phyloP scores from a whole-genome alignment of 2,329 filamentous ascomycete species.

The Coniella vitis region DNA sequence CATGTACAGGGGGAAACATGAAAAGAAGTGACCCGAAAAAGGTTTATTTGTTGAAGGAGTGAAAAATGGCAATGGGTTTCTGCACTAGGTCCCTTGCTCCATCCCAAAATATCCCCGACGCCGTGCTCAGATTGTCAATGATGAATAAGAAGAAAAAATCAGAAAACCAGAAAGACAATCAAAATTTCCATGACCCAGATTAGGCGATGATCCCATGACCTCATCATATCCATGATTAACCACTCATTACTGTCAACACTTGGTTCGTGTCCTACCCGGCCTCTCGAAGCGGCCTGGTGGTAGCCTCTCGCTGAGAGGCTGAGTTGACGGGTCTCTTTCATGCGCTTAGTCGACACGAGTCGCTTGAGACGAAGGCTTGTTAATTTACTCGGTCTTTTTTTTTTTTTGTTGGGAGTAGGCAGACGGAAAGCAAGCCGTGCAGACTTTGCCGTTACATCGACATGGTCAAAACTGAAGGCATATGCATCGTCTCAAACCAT shows the following conservation, averaged over 20 bases:
- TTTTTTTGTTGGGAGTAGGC: not conserved
- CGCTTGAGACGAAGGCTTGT: not conserved
- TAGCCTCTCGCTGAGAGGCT: not conserved
- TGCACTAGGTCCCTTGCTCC: slow-evolving; percentile 7
- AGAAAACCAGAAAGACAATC: not conserved
- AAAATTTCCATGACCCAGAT: slow-evolving; percentile 1
- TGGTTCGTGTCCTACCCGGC: not conserved
- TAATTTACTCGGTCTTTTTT: no score
- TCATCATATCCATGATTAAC: slow-evolving; percentile 8
- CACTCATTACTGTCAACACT: not conserved
- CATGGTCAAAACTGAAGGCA: no score
- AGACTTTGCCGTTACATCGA: no score
- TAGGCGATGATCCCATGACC: slow-evolving; percentile 8
- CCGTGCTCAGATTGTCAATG: slow-evolving; percentile 10
- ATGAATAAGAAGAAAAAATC: not conserved
- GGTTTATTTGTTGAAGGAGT: not conserved
- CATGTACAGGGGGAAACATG: not conserved
- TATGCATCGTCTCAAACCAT: not conserved
- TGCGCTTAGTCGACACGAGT: not conserved
- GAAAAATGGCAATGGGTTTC: slow-evolving; percentile 4
- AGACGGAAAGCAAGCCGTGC: no score
- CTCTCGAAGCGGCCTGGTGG: not conserved
- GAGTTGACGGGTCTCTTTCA: not conserved
- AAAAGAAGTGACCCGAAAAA: not conserved
- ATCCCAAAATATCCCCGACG: slow-evolving; percentile 5